These are phyloP conservation scores for Syncephalastrum racemosum DNA, from an alignment of 371 early-diverging fungal genomes.

Conservation along the genomic window DNA sequence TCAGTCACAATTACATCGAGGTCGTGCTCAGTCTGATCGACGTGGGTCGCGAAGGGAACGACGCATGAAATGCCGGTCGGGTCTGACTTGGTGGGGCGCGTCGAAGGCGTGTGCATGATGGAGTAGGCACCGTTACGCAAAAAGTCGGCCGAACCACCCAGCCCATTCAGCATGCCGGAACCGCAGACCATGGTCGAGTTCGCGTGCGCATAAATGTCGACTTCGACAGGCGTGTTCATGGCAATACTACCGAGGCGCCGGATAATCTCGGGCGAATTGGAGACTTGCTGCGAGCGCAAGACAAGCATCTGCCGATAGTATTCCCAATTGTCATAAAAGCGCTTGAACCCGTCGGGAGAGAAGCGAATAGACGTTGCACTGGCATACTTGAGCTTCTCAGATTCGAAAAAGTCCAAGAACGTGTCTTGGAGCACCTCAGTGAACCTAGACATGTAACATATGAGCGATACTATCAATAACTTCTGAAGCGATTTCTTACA, in stretches of 20 bases:
- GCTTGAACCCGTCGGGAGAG: conserved; percentile 53
- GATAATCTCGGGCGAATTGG: conserved; percentile 53
- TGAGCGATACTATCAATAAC: too few relatives aligned
- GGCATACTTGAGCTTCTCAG: conserved; percentile 48
- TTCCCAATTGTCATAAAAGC: conserved; percentile 51
- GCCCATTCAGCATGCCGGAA: conserved; percentile 53
- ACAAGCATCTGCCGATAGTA: conserved; percentile 22
- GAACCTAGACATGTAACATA: conserved; percentile 22
- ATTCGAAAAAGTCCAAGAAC: conserved; percentile 55
- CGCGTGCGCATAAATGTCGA: conserved; percentile 49
- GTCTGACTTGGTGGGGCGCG: conserved; percentile 47
- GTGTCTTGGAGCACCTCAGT: conserved; percentile 54
- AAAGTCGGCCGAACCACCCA: conserved; percentile 53
- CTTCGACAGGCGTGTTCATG: conserved; percentile 44
- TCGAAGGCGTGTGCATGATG: conserved; percentile 55
- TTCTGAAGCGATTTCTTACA: conserved; percentile 29
- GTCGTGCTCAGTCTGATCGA: conserved; percentile 58
- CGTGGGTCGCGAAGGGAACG: conserved; percentile 53
- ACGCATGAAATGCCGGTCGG: conserved; percentile 50
- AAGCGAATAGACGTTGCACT: conserved; percentile 57
- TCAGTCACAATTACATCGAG: conserved; percentile 55
- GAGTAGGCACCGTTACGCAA: conserved; percentile 49
- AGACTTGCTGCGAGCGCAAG: conserved; percentile 52
- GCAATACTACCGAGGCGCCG: conserved; percentile 54
- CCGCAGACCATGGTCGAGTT: conserved; percentile 55